These are phyloP conservation scores for Gymnopus androsaceus DNA, from an alignment of 1,284 basidiomycete genomes.

Conservation along the genomic window DNA sequence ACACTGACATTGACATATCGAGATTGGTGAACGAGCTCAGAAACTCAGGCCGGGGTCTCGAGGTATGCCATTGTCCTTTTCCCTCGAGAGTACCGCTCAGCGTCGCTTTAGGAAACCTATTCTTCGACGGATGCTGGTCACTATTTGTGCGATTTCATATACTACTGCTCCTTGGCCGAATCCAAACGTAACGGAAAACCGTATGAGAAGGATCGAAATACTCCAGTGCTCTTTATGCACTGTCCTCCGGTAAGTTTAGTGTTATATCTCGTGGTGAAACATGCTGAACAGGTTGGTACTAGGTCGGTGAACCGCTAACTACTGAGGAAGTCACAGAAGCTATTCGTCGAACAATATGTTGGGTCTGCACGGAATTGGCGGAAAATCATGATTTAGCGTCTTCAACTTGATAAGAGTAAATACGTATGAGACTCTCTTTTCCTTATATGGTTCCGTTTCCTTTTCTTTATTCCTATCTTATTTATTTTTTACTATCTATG, in stretches of 20 bases:
- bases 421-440: too few relatives aligned
- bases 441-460: too few relatives aligned
- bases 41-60: conserved; percentile 52
- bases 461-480: neutral
- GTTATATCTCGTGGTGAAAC: too few relatives aligned
- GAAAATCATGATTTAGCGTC: conserved; percentile 16
- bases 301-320: conserved; percentile 51
- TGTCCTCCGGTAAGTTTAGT: conserved; percentile 55
- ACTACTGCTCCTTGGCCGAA: conserved; percentile 78
- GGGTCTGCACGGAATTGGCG: conserved; percentile 47
- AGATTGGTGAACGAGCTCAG: conserved; percentile 58
- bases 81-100: conserved; percentile 13
- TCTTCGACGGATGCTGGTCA: conserved; percentile 76
- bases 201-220: conserved; percentile 54
- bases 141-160: conserved; percentile 77
- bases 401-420: too few relatives aligned
- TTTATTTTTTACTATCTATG: too few relatives aligned
- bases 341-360: conserved; percentile 57
- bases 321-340: conserved; percentile 70
- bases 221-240: conserved; percentile 71
- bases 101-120: conserved; percentile 65
- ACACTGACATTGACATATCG: conserved; percentile 46
- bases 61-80: conserved; percentile 45
- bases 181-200: conserved; percentile 54
- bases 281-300: neutral